Percentiles rank a stretch among this genome's conserved stretches.
Evolutionary conservation across 2,329 filamentous ascomycete genomes (phyloP).

Genomic region (Trichoderma arundinaceum): DNA sequence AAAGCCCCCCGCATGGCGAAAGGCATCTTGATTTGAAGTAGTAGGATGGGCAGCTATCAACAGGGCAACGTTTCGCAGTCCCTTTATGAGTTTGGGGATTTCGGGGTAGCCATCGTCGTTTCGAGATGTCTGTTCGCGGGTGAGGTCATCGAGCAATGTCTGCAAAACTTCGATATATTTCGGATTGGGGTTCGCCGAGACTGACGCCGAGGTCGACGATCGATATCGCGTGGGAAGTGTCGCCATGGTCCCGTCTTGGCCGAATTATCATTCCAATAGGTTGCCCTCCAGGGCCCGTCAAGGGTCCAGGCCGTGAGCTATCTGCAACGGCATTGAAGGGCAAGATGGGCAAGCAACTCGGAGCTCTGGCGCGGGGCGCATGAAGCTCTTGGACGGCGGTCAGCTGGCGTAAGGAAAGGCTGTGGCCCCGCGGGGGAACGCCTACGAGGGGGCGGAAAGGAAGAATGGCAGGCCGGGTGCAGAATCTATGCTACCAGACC

Average conservation of each 20-base stretch:
- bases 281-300: constrained; percentile 45
- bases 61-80: constrained; percentile 70
- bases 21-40: constrained; percentile 72
- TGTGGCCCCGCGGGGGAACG: background rate
- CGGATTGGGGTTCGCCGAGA: constrained; percentile 54
- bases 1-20: constrained; percentile 81
- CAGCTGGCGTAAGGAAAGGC: constrained; percentile 5
- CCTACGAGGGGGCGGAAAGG: background rate
- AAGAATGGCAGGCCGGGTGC: background rate
- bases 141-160: constrained; percentile 57
- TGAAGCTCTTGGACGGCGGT: constrained; percentile 30
- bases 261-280: constrained; percentile 40
- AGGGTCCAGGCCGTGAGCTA: constrained; percentile 45
- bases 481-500: background rate
- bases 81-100: constrained; percentile 56
- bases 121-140: constrained; percentile 43
- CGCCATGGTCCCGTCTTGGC: constrained; percentile 52
- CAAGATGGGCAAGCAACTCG: constrained; percentile 32
- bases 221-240: constrained; percentile 63
- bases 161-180: constrained; percentile 67
- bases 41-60: constrained; percentile 58
- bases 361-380: constrained; percentile 41
- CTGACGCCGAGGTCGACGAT: constrained; percentile 68
- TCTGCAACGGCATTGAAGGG: constrained; percentile 45
- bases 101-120: constrained; percentile 54